Evolutionary conservation across 306 rosid species (phyloP).

Genomic region (Gillenia trifoliata): DNA sequence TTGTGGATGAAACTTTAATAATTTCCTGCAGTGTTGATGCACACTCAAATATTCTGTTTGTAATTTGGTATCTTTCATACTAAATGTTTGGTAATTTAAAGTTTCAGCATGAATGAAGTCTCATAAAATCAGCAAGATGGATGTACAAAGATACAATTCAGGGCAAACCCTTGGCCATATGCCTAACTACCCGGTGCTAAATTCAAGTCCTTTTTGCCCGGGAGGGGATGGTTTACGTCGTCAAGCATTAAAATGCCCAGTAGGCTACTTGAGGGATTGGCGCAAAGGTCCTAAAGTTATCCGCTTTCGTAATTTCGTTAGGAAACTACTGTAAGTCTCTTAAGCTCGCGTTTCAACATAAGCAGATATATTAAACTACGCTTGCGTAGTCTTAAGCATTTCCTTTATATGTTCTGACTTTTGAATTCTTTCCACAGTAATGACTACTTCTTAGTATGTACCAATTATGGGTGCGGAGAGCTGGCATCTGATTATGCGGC

Average conservation of each 20-base stretch:
- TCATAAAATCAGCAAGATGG: constrained; percentile 12
- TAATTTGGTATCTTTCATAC: neutral
- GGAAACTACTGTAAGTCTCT: constrained; percentile 30
- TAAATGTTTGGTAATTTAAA: neutral
- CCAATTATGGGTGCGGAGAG: neutral
- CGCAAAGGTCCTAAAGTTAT: constrained; percentile 5
- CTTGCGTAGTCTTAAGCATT: neutral
- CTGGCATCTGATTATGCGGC: neutral
- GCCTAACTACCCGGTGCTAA: neutral
- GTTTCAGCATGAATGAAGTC: constrained; percentile 15
- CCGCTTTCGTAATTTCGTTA: neutral
- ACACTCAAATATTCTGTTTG: neutral
- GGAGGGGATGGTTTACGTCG: constrained; percentile 11
- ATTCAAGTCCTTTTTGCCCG: neutral
- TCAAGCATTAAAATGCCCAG: constrained; percentile 3
- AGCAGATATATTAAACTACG: neutral
- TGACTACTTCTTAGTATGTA: neutral
- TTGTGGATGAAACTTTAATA: neutral
- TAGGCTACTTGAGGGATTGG: constrained; percentile 22
- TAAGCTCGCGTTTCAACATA: neutral
- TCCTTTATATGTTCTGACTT: constrained; percentile 6
- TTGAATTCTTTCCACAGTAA: constrained; percentile 14
- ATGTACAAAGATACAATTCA: neutral
- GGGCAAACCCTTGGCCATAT: neutral
- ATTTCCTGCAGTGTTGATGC: neutral